Evolutionary conservation across 1,139 yeast genomes (phyloP), one percentile per base, ranked within the genome.

Genomic region (Yamadazyma spencermartinsiae): DNA sequence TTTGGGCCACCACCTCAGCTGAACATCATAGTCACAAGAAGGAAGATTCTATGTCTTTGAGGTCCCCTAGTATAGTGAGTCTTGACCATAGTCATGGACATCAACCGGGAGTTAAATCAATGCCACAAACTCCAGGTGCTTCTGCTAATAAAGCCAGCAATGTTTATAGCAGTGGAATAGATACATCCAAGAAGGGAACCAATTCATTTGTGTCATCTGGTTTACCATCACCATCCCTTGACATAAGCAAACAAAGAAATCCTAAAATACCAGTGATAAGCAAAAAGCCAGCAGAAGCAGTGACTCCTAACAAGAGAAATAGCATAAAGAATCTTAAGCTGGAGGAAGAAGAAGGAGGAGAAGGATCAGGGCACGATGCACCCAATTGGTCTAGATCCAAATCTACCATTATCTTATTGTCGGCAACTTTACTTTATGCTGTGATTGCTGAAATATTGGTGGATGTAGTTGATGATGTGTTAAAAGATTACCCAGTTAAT

Each of bases 381-480:
- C 98, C 98, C 31, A 92, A 92, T 57, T 92, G 99, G 99, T 84
- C 96, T 10, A 74, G 94, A 51, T 68, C 72, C 13, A 90, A 90
- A 61, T 86, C 96, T 4, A 77, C 96, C 0, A 76, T 85, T n/a
- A 90, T 92, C 34, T 70, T 92, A 36, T 68, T 92, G 11, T 77
- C 86, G 3, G 95, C 98, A 0, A 92, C 98, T 0, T 50, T 90
- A 10, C 64, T 89, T 27, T 92, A 92, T 60, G 98, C 98, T 0
- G 65, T 89, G 17, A 90, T 92, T 54, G 98, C 99, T 1, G 98
- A 92, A 59, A 89, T 92, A 34, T 69, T 92, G 45, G 98, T 92
- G 27, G 90, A 87, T 55, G 89, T 92, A 47, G 98, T 94, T 14
- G 98, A 94, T 60, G 81, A 86, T 12, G 97, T 94, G 12, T 68